Evolutionary conservation across 768 basidiomycete species (phyloP).

Genomic region (Amanita phalloides): DNA sequence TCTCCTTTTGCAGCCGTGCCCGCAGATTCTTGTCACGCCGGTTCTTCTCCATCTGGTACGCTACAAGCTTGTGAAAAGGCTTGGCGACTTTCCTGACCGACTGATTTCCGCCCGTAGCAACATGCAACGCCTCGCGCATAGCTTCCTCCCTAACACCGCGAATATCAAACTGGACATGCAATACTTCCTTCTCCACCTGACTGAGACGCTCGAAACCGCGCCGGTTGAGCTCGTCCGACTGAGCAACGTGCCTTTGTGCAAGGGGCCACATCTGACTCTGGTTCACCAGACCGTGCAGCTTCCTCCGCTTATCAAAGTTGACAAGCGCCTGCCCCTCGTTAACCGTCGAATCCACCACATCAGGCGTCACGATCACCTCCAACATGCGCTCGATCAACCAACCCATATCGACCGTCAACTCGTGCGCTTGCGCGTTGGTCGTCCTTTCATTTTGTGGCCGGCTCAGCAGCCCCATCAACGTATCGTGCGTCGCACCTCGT

Average conservation of each 20-base stretch:
- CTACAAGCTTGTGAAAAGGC: constrained; percentile 57
- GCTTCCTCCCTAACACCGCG: constrained; percentile 72
- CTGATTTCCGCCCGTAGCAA: constrained; percentile 27
- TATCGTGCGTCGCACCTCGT: constrained; percentile 54
- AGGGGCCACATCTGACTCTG: constrained; percentile 37
- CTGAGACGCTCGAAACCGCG: constrained; percentile 69
- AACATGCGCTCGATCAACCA: constrained; percentile 79
- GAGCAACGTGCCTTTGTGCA: constrained; percentile 26
- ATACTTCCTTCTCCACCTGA: constrained; percentile 63
- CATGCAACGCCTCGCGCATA: constrained; percentile 45
- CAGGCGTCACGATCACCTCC: constrained; percentile 67
- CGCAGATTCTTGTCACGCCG: constrained; percentile 66
- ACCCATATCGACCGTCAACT: constrained; percentile 62
- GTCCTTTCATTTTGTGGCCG: constrained; percentile 35
- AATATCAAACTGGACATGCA: constrained; percentile 52
- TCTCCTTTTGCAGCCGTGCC: constrained; percentile 63
- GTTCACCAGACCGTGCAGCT: constrained; percentile 53
- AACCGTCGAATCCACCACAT: constrained; percentile 46
- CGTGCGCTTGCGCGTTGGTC: constrained; percentile 22
- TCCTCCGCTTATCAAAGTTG: constrained; percentile 80
- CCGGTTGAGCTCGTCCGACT: constrained; percentile 47
- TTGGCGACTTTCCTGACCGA: constrained; percentile 45
- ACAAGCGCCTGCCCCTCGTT: constrained; percentile 51
- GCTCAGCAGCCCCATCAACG: constrained; percentile 43
- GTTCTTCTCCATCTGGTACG: constrained; percentile 70